Evolutionary conservation across 2,329 filamentous ascomycete species (phyloP).

Genomic region (Hysterium pulicare): DNA sequence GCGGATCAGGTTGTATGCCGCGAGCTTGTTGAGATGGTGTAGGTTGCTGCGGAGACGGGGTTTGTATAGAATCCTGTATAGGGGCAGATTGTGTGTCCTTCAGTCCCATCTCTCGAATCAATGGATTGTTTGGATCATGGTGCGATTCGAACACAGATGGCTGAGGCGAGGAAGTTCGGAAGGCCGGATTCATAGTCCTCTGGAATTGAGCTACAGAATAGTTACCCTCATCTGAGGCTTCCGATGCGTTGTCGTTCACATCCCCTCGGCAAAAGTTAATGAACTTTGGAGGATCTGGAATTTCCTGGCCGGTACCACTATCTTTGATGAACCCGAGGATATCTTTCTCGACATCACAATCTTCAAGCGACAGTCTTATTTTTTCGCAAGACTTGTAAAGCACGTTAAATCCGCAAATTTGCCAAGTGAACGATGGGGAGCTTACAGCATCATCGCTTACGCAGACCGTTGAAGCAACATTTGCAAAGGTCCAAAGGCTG

Average conservation of each 20-base stretch:
- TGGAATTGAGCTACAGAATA: conserved; percentile 97
- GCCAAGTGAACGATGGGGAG: conserved; percentile 6
- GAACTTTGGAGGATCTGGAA: conserved; percentile 93
- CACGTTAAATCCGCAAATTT: conserved; percentile 2
- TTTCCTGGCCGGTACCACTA: conserved; percentile 89
- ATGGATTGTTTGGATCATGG: conserved; percentile 74
- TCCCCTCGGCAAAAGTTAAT: conserved; percentile 98
- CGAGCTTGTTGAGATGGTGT: neutral
- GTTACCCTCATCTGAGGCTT: conserved; percentile 77
- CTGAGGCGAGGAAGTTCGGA: conserved; percentile 92
- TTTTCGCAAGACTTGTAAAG: conserved; percentile 76
- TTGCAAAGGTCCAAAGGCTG: conserved; percentile 96
- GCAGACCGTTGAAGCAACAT: conserved; percentile 94
- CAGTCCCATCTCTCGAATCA: conserved; percentile 68
- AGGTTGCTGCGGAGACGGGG: conserved; percentile 13
- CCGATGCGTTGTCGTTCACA: conserved; percentile 72
- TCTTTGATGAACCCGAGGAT: conserved; percentile 86
- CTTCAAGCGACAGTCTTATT: conserved; percentile 86
- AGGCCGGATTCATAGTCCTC: conserved; percentile 90
- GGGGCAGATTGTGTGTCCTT: conserved; percentile 29
- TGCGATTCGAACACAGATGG: conserved; percentile 91
- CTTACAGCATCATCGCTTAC: conserved; percentile 84
- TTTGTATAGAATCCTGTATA: conserved; percentile 19
- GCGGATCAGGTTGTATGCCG: conserved; percentile 30
- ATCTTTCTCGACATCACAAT: conserved; percentile 95